Evolutionary conservation across 306 rosid species (phyloP).

Genomic region (Rosa rugosa): DNA sequence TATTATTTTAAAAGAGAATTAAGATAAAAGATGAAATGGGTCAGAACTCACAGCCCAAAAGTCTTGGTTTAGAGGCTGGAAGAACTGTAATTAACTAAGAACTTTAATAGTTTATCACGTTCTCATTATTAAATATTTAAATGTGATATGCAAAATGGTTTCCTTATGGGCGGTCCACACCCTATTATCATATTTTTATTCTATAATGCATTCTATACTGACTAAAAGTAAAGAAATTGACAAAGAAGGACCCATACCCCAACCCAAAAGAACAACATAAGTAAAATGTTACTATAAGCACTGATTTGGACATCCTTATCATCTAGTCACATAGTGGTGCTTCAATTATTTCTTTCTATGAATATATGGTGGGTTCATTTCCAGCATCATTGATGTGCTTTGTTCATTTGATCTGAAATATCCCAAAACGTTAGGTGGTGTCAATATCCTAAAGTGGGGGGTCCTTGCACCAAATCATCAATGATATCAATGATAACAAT

Average conservation of each 20-base stretch:
- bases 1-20: too few species aligned
- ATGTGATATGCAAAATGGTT: neutral
- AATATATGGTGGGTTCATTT: neutral
- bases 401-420: neutral
- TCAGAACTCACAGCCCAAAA: neutral
- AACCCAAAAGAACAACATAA: neutral
- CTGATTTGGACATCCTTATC: slow-evolving; percentile 5
- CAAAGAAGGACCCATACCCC: neutral
- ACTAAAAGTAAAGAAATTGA: neutral
- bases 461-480: neutral
- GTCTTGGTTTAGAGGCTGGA: neutral
- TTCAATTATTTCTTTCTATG: neutral
- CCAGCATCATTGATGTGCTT: neutral
- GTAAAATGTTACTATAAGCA: neutral
- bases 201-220: neutral
- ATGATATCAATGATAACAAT: neutral
- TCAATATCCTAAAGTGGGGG: neutral
- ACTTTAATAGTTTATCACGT: neutral
- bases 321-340: neutral
- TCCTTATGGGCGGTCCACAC: neutral
- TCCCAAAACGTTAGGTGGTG: neutral
- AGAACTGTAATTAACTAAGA: neutral
- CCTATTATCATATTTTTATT: neutral
- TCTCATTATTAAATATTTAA: neutral
- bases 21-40: neutral